phyloP scores from a whole-genome alignment of 345 rosid species.

The Litchi chinensis region DNA sequence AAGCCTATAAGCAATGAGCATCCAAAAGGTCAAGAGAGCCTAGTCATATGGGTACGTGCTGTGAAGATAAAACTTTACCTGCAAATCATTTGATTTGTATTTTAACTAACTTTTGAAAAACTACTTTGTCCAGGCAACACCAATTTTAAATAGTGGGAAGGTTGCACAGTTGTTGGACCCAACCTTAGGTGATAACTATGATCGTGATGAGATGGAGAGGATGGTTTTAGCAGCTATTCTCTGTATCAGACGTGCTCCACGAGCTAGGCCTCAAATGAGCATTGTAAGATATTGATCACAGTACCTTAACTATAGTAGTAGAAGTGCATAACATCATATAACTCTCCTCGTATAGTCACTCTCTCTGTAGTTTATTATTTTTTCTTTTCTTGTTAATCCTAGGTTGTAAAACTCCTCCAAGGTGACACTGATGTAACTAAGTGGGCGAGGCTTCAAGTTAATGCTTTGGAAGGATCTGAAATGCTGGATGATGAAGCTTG shows the following conservation, averaged over 20 bases:
- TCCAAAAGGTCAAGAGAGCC: slow-evolving; percentile 86
- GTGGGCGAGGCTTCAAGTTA: slow-evolving; percentile 69
- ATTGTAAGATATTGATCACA: slow-evolving; percentile 31
- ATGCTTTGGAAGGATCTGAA: slow-evolving; percentile 47
- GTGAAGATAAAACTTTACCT: neutral
- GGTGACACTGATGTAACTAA: slow-evolving; percentile 51
- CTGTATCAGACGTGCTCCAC: slow-evolving; percentile 71
- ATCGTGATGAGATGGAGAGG: slow-evolving; percentile 57
- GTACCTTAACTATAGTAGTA: neutral
- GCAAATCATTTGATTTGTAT: neutral
- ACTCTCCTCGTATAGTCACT: neutral
- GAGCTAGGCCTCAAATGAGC: slow-evolving; percentile 76
- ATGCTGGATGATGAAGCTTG: slow-evolving; percentile 49
- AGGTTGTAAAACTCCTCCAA: slow-evolving; percentile 80
- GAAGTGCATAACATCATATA: neutral
- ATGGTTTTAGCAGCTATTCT: slow-evolving; percentile 89
- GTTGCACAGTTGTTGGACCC: slow-evolving; percentile 65
- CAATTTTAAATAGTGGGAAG: slow-evolving; percentile 65
- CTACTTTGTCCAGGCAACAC: slow-evolving; percentile 66
- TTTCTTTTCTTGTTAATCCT: neutral
- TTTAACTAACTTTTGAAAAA: slow-evolving; percentile 14
- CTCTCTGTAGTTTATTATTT: neutral
- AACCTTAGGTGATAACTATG: slow-evolving; percentile 41
- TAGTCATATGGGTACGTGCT: slow-evolving; percentile 90
- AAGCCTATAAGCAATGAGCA: slow-evolving; percentile 68